Percentiles rank a stretch among this genome's conserved stretches.
Evolutionary conservation across 2,329 filamentous ascomycete genomes (phyloP).

Genomic region (Sclerotinia spermophila): DNA sequence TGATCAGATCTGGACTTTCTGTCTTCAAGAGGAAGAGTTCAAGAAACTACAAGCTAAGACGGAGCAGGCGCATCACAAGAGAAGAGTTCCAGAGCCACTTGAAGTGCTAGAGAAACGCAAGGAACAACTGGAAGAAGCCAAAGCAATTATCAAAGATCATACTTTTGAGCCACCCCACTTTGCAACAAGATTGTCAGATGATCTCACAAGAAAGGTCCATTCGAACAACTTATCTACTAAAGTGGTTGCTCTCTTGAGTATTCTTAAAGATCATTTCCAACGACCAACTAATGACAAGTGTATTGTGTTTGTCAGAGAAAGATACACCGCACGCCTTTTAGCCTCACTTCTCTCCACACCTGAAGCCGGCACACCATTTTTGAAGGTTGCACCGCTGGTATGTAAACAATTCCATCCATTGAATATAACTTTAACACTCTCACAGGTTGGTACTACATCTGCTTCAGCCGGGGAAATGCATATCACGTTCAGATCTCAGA

Average conservation of each 20-base stretch:
- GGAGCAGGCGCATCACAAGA: conserved; percentile 41
- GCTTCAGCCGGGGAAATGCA: conserved; percentile 54
- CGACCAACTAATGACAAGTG: conserved; percentile 59
- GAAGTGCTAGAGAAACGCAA: conserved; percentile 51
- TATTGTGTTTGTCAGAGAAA: conserved; percentile 82
- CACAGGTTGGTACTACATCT: conserved; percentile 46
- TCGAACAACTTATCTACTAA: conserved; percentile 63
- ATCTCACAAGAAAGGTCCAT: background rate
- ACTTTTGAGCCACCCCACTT: conserved; percentile 42
- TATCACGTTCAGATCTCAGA: conserved; percentile 66
- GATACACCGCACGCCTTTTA: conserved; percentile 73
- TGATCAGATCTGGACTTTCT: conserved; percentile 74
- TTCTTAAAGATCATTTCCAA: conserved; percentile 61
- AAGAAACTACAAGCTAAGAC: conserved; percentile 58
- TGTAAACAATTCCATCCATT: conserved; percentile 26
- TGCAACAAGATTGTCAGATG: background rate
- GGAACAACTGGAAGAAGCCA: conserved; percentile 55
- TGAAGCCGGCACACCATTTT: conserved; percentile 52
- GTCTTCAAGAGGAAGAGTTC: conserved; percentile 59
- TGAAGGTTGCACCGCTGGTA: conserved; percentile 63
- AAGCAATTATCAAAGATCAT: conserved; percentile 52
- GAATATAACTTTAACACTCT: background rate
- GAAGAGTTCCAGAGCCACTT: conserved; percentile 31
- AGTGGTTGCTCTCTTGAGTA: conserved; percentile 57
- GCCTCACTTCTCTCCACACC: conserved; percentile 60